Base-by-base conservation (phyloP, 1,284 basidiomycete genomes). In the Puccinia novopanici region DNA sequence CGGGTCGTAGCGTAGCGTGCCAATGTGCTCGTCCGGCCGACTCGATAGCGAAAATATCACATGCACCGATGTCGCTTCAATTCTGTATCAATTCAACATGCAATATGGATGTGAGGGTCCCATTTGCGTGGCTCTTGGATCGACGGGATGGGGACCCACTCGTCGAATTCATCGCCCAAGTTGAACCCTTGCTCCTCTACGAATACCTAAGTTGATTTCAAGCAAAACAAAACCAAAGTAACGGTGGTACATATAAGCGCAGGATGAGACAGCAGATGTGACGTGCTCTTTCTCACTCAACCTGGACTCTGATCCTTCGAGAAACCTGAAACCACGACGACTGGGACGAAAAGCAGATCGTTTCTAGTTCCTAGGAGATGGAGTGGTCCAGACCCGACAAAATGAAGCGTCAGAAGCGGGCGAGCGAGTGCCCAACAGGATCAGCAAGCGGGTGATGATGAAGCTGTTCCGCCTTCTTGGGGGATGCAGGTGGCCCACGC, bases 101-200 rank as follows among this genome's bases (percentile, higher is more conserved):
- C 3, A 13, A 9, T 45, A n/a, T 50, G 45, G 24, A 59, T 15
- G 10, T 34, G 34, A 34, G 2, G 34, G 34, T 34, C 2, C 4
- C 34, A 34, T 1, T 34, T 34, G 34, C 4, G 4, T 4, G 34
- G 2, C 1, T 63, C 13, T 37, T 22, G 10, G 13, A 70, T 48
- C 48, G 34, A 45, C 48, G 9, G 6, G 9, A 6, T 6, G 22
- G 52, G 17, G n/a, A 70, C 67, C 1, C 48, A 70, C 67, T 50
- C 67, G 22, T 50, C 45, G 50, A 70, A 70, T 30, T 70, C 67
- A 30, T 30, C 45, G 15, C 13, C 48, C 67, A 70, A 70, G 27
- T 30, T 24, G 48, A 70, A 70, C n/a, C 67, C 67, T 70, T 70
- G 67, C 19, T 70, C 67, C n/a, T 42, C 40, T n/a, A 70, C 67